Evolutionary conservation across 208 protist species (phyloP), one percentile per base, ranked within the genome.

Genomic region (Wallacemonas rigidus): DNA sequence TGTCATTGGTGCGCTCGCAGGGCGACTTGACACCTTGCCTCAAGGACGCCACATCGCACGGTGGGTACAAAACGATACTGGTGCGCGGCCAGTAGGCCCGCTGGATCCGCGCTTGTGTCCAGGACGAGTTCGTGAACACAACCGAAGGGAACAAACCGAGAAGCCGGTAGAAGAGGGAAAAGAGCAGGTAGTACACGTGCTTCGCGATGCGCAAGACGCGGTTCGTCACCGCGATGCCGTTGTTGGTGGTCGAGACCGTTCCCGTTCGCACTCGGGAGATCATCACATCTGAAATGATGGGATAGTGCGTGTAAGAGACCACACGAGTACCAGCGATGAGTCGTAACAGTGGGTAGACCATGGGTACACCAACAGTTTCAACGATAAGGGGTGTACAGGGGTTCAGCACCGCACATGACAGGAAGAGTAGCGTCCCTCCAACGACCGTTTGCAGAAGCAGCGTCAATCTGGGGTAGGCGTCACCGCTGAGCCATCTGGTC

Each of bases 261-360:
- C 89, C 69, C 47, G 36, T 73, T 44, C 78, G 68, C 69, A 97
- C 88, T 11, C 83, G 72, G 57, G 80, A 56, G 11, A 85, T 73
- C 95, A 98, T 98, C 53, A 86, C 78, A 7, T 82, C 81, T 26
- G 90, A 95, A 44, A 99, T 98, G 11, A 98, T 95, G 35, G 99
- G 98, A 80, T 99, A 99, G 82, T 99, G 99, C 1, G 96, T 95
- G 79, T 99, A 99, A 54, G 82, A 93, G 2, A 86, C 88, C 4
- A 99, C 92, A 0, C 47, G 73, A 54, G 86, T 87, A 0, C 92
- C 91, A 43, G 81, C 89, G 2, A 99, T 50, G 9, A 91, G n/a
- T 11, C 82, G 73, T 6, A 98, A 90, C 6, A 99, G 72, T 5
- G 97, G 97, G 71, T 98, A 99, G 7, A 95, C 87, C 43, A 98